Percentiles rank a stretch among this genome's conserved stretches.
phyloP scores from a whole-genome alignment of 345 rosid genomes.

The Rubroshorea leprosula region DNA sequence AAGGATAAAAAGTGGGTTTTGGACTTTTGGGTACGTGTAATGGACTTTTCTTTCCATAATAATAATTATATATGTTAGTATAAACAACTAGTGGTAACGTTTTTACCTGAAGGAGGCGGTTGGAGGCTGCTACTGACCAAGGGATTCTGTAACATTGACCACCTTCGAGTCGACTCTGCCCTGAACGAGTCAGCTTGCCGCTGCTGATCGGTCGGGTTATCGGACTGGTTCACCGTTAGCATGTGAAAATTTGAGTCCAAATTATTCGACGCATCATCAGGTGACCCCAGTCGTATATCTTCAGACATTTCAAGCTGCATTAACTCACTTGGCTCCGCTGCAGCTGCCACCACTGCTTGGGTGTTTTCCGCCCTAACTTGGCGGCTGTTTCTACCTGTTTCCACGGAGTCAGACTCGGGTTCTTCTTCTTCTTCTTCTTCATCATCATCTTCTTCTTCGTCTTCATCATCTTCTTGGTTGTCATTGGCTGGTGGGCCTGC shows the following conservation, averaged over 20 bases:
- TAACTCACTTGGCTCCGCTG: slow-evolving; percentile 55
- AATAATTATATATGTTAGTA: background rate
- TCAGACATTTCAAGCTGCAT: slow-evolving; percentile 77
- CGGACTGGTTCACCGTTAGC: slow-evolving; percentile 24
- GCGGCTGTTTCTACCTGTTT: slow-evolving; percentile 29
- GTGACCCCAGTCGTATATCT: slow-evolving; percentile 66
- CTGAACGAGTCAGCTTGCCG: slow-evolving; percentile 32
- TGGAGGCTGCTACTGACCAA: slow-evolving; percentile 19
- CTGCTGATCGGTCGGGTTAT: slow-evolving; percentile 20
- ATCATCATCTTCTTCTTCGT: slow-evolving; percentile 20
- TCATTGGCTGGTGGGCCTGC: slow-evolving; percentile 22
- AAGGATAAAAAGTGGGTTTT: no score
- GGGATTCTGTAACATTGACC: slow-evolving; percentile 38
- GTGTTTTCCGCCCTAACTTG: background rate
- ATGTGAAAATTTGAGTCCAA: slow-evolving; percentile 44
- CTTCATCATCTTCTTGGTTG: slow-evolving; percentile 28
- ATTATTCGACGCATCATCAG: slow-evolving; percentile 59
- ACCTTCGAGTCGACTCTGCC: slow-evolving; percentile 45
- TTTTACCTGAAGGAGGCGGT: slow-evolving; percentile 33
- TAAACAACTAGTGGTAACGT: background rate
- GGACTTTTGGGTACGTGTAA: no score
- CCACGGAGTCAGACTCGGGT: slow-evolving; percentile 31
- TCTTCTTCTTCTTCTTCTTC: slow-evolving; percentile 19
- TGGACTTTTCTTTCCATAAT: no score
- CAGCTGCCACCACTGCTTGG: slow-evolving; percentile 7